A percentile compares a stretch with the other conserved stretches of the same genome.
phyloP scores from a whole-genome alignment of 2,329 filamentous ascomycete species.

The Chaetomium globosum region DNA sequence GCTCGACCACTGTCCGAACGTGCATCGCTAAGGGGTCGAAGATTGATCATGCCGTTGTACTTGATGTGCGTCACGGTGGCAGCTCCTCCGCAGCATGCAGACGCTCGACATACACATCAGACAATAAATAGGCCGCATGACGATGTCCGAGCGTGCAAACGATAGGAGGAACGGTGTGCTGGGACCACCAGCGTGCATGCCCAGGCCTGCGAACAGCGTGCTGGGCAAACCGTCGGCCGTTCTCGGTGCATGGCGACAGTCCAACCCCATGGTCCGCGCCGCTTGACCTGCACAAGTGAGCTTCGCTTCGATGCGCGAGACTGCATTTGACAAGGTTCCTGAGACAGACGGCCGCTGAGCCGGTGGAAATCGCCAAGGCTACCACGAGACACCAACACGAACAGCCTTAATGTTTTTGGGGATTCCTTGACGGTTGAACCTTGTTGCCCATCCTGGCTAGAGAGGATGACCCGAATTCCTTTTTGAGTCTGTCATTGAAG shows the following conservation, averaged over 20 bases:
- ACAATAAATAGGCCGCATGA: slow-evolving; percentile 19
- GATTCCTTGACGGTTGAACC: not conserved
- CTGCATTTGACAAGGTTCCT: slow-evolving; percentile 29
- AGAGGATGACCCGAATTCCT: not conserved
- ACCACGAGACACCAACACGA: slow-evolving; percentile 7
- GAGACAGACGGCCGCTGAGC: slow-evolving; percentile 25
- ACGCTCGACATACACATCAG: slow-evolving; percentile 20
- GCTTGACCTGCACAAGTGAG: slow-evolving; percentile 27
- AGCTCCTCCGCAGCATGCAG: not conserved
- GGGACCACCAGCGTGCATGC: not conserved
- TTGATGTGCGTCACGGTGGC: not conserved
- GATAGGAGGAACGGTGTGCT: not conserved
- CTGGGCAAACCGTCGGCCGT: slow-evolving; percentile 15
- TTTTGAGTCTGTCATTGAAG: not conserved
- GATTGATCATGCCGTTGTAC: slow-evolving; percentile 14
- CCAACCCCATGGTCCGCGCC: slow-evolving; percentile 24
- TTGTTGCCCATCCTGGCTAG: not conserved
- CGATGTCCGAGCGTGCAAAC: slow-evolving; percentile 11
- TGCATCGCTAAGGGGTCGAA: slow-evolving; percentile 3
- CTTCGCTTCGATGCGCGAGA: slow-evolving; percentile 33
- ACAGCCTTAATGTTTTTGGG: not conserved
- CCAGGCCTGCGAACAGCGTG: not conserved
- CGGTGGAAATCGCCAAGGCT: slow-evolving; percentile 4
- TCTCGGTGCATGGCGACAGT: slow-evolving; percentile 23
- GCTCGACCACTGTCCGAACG: slow-evolving; percentile 22